Evolutionary conservation across 176 grass and related monocot species (phyloP), one percentile per base, ranked within the genome.

Genomic region (Carex cristatella): DNA sequence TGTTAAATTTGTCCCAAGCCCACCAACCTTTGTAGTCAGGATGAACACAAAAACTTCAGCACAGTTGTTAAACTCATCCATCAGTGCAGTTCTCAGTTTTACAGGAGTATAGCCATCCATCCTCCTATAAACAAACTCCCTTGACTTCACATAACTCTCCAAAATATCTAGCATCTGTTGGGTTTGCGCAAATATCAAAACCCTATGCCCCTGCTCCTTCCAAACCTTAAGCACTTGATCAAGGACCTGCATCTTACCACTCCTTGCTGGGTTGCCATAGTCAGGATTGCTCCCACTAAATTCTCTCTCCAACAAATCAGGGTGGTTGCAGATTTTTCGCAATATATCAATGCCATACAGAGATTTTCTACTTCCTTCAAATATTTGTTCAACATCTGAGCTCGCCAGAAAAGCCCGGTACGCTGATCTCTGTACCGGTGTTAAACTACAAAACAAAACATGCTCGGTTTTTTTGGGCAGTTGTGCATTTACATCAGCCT

Each of bases 81-180:
- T 97, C 84, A 97, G 92, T 56, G 91, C 86, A 91, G 92, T 97
- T 76, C 91, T 87, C 85, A 93, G 95, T 85, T 93, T 97, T 86
- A 89, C 82, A 57, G 95, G 92, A 83, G 95, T 97, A 90, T 93
- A 81, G 40, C 95, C 95, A 90, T 97, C 95, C 95, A 97, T 93
- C 92, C 92, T 84, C 32, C 92, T 85, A 78, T 97, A 97, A 58
- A 88, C 61, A 74, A 93, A 94, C 48, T 88, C 95, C 62, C 62
- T 75, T 12, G 49, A 65, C 10, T n/a, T 56, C 75, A 97, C 79
- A 84, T 90, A 94, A 79, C 86, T 93, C 56, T 97, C 91, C 9
- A 97, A 87, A 84, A 97, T 97, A 81, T 97, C 95, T 74, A 97
- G 87, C 95, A 97, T 94, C 71, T 97, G 95, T 84, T 97, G 95